Percentiles rank a stretch among this genome's conserved stretches.
phyloP scores from a whole-genome alignment of 2,329 filamentous ascomycete genomes.

The Pyrenophora teres region DNA sequence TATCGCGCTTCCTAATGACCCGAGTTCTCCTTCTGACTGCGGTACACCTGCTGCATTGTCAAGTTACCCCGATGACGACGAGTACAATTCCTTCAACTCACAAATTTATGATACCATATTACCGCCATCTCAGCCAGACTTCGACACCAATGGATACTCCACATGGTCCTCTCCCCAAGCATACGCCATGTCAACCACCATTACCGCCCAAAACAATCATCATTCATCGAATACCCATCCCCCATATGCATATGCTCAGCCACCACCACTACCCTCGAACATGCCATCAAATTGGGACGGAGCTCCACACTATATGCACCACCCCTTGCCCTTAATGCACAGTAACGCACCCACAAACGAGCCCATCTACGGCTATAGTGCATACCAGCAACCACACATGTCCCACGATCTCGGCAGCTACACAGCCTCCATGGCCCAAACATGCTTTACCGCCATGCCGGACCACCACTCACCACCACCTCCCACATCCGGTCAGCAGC shows the following conservation, averaged over 20 bases:
- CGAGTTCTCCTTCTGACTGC: conserved; percentile 28
- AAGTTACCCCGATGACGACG: conserved; percentile 27
- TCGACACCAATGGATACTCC: conserved; percentile 25
- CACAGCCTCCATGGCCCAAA: conserved; percentile 17
- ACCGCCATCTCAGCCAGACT: conserved; percentile 24
- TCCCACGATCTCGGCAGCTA: conserved; percentile 15
- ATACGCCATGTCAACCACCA: conserved; percentile 19
- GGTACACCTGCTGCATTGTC: conserved; percentile 16
- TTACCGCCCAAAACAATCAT: conserved; percentile 11
- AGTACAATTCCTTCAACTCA: conserved; percentile 18
- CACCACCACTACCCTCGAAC: conserved; percentile 15
- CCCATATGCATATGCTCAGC: conserved; percentile 17
- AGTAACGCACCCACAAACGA: conserved; percentile 16
- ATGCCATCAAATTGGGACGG: conserved; percentile 23
- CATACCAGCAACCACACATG: conserved; percentile 26
- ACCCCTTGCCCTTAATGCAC: conserved; percentile 21
- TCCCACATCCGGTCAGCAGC: conserved; percentile 14
- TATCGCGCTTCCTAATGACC: conserved; percentile 31
- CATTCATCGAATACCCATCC: conserved; percentile 12
- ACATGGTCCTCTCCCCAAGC: conserved; percentile 32
- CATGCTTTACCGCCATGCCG: conserved; percentile 16
- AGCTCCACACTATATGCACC: conserved; percentile 23
- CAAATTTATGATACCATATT: conserved; percentile 25
- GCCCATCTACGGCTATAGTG: conserved; percentile 15
- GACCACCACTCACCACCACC: conserved; percentile 3